These are phyloP conservation scores for Arthrinium puccinioides DNA, from an alignment of 2,329 filamentous ascomycete species.

Conservation along the genomic window DNA sequence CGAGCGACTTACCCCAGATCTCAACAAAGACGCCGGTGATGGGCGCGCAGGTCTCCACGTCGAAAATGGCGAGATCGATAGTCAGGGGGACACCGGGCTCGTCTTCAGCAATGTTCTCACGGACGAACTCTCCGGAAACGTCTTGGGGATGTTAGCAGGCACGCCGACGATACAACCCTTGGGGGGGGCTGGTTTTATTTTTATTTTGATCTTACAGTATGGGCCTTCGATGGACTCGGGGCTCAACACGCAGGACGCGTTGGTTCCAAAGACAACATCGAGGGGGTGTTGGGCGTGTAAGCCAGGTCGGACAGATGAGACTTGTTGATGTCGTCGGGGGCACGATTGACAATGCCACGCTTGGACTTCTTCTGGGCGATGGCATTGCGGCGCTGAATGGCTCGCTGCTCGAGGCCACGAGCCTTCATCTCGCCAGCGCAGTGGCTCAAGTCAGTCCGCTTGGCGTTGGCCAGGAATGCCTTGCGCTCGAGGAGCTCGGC, in stretches of 20 bases:
- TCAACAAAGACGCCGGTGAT: slow-evolving; percentile 41
- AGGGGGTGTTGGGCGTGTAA: slow-evolving; percentile 26
- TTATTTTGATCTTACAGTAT: slow-evolving; percentile 43
- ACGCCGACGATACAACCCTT: too few relatives aligned
- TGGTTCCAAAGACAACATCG: slow-evolving; percentile 30
- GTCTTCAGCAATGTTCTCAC: slow-evolving; percentile 37
- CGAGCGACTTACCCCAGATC: slow-evolving; percentile 32
- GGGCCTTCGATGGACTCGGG: slow-evolving; percentile 47
- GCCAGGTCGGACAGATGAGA: slow-evolving; percentile 12
- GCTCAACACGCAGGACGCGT: slow-evolving; percentile 40
- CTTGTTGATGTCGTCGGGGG: slow-evolving; percentile 26
- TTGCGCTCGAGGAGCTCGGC: slow-evolving; percentile 43
- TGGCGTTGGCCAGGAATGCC: slow-evolving; percentile 31
- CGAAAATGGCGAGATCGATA: slow-evolving; percentile 46
- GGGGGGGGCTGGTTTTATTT: too few relatives aligned
- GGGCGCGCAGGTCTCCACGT: slow-evolving; percentile 45
- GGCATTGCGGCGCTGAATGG: slow-evolving; percentile 34
- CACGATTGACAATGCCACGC: slow-evolving; percentile 18
- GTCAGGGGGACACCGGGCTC: slow-evolving; percentile 40
- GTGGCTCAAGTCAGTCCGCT: slow-evolving; percentile 35
- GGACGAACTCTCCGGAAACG: slow-evolving; percentile 42
- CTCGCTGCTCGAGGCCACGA: slow-evolving; percentile 36
- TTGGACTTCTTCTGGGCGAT: slow-evolving; percentile 24
- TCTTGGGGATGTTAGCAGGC: too few relatives aligned
- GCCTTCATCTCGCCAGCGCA: slow-evolving; percentile 38